Evolutionary conservation across 768 basidiomycete species (phyloP), one percentile per base, ranked within the genome.

Genomic region (Leccinum pellstonianum): DNA sequence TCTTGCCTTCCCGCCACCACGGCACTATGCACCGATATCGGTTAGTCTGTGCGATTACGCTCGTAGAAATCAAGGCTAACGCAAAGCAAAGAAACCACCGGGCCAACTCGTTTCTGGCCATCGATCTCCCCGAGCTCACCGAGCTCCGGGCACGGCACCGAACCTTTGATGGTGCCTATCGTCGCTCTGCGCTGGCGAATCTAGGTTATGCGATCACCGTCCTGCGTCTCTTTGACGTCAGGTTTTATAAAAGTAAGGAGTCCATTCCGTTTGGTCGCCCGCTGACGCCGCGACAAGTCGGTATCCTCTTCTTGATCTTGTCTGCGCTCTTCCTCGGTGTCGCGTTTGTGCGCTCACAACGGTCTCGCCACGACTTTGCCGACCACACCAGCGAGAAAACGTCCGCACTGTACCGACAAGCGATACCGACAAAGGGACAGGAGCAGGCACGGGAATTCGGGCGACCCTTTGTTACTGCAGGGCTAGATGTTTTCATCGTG

Each of bases 81-180:
- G 5, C 41, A 5, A 25, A 54, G 15, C 12, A 7, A 56, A 82
- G 80, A 59, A 80, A 81, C 0, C 82, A 82, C 56, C 75, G 79
- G 33, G 73, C 77, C 12, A 59, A 79, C 51, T 87, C 85, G 1
- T 87, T 85, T 63, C 66, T 77, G 8, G 75, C 85, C 1, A 65
- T 76, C 17, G 86, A 87, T 63, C 60, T 85, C 33, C 79, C 77
- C 54, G 85, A 87, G 68, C 81, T 87, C 55, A 84, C 84, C 23
- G 91, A 94, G 69, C 73, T 94, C 17, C 81, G 92, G 14, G 92
- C 92, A 1, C 80, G 91, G 29, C 86, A 90, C 64, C 80, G 92
- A 46, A 94, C 92, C 0, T 93, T 92, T 68, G 83, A 93, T 55
- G 91, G 90, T 15, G 90, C 91, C 14, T 93, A 93, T 73, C 81